Conservation (phyloP, 495 filamentous ascomycete genomes). For the Penicillium psychrofluorescens region DNA sequence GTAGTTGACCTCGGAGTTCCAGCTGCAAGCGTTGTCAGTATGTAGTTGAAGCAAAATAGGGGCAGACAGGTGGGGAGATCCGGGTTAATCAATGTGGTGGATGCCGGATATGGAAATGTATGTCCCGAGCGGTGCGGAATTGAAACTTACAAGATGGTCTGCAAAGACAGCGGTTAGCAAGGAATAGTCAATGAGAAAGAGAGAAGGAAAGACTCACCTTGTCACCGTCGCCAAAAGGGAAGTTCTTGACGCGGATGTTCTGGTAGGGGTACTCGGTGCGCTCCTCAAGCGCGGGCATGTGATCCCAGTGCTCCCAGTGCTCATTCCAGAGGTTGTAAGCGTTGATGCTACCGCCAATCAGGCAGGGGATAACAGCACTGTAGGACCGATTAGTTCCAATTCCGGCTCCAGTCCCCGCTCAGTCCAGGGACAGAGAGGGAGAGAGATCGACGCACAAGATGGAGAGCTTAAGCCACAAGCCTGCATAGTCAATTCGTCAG, state of each 20-base stretch:
- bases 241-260: conserved; percentile 90
- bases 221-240: conserved; percentile 85
- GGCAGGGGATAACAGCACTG: conserved; percentile 61
- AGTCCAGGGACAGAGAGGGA: no score
- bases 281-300: conserved; percentile 83
- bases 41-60: not conserved
- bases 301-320: conserved; percentile 92
- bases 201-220: conserved; percentile 53
- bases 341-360: conserved; percentile 66
- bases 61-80: not conserved
- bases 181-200: not conserved
- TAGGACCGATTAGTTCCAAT: conserved; percentile 1
- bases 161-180: conserved; percentile 22
- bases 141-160: conserved; percentile 62
- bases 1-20: conserved; percentile 92
- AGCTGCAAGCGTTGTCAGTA: conserved; percentile 50
- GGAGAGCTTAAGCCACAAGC: conserved; percentile 88
- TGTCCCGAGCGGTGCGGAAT: not conserved
- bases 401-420: no score
- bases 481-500: conserved; percentile 45
- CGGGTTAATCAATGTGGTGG: not conserved
- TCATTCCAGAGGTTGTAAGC: conserved; percentile 85
- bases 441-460: conserved; percentile 60
- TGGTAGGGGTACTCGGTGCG: conserved; percentile 84
- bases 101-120: not conserved